Conservation (phyloP, 805 yeast genomes). For the Brettanomyces naardenensis region DNA sequence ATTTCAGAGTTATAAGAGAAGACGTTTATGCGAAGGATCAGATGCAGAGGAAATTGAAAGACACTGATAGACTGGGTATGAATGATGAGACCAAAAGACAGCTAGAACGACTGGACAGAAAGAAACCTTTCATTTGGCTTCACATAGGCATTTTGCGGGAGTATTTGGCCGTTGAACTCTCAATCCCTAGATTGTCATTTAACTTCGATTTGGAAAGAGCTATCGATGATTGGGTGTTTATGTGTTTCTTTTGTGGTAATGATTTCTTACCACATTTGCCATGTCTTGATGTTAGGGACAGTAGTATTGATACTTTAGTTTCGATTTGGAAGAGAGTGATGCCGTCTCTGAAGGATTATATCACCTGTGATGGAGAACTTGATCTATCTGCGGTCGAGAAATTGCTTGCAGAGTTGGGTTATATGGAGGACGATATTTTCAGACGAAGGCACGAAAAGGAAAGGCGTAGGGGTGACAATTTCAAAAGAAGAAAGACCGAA, state of each 20-base stretch:
- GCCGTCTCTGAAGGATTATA: constrained; percentile 61
- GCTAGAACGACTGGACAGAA: constrained; percentile 35
- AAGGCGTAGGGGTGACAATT: constrained; percentile 54
- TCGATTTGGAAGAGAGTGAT: constrained; percentile 75
- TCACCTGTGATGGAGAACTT: constrained; percentile 85
- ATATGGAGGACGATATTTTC: constrained; percentile 74
- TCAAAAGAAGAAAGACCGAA: constrained; percentile 47
- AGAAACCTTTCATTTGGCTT: constrained; percentile 90
- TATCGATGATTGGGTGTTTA: constrained; percentile 96
- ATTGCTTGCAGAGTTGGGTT: constrained; percentile 54
- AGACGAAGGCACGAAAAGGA: constrained; percentile 62
- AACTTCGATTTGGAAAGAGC: constrained; percentile 89
- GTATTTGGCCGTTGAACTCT: constrained; percentile 76
- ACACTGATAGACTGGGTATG: constrained; percentile 46
- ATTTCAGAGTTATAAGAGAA: constrained; percentile 87
- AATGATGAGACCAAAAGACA: constrained; percentile 47
- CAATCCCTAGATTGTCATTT: constrained; percentile 60
- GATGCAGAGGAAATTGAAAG: constrained; percentile 32
- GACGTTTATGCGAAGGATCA: constrained; percentile 86
- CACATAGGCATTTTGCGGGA: constrained; percentile 84
- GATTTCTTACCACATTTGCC: constrained; percentile 98
- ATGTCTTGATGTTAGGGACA: constrained; percentile 88
- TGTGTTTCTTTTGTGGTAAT: constrained; percentile 98
- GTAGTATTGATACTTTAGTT: constrained; percentile 77
- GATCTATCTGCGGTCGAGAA: constrained; percentile 71